Percentiles rank a stretch among this genome's conserved stretches.
phyloP scores from a whole-genome alignment of 345 rosid genomes.

The Sisymbrium irio region DNA sequence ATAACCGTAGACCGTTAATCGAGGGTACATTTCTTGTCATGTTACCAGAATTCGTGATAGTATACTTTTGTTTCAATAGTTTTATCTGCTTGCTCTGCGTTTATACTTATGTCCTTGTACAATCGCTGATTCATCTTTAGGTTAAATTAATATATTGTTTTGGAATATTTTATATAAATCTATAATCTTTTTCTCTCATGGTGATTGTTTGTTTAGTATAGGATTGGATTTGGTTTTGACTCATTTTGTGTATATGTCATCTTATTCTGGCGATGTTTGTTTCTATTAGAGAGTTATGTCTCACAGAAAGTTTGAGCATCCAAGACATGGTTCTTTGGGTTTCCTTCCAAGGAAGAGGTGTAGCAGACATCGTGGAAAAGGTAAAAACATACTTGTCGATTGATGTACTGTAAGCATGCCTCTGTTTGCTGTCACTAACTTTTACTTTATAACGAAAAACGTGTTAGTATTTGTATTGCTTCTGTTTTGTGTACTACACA shows the following conservation, averaged over 20 bases:
- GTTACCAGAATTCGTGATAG: background rate
- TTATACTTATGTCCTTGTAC: too few species aligned
- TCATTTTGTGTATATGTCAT: background rate
- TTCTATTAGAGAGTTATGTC: conserved; percentile 46
- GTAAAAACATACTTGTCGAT: conserved; percentile 24
- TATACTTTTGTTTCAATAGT: background rate
- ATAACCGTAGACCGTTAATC: conserved; percentile 31
- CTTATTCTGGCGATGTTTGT: background rate
- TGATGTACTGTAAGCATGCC: background rate
- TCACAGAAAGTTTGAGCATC: conserved; percentile 95
- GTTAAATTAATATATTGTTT: too few species aligned
- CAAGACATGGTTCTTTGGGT: conserved; percentile 89
- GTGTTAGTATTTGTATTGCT: too few species aligned
- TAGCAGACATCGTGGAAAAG: conserved; percentile 81
- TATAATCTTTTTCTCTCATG: background rate
- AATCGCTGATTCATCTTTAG: too few species aligned
- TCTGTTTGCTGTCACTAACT: background rate
- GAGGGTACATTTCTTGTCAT: conserved; percentile 34
- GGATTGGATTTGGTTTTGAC: background rate
- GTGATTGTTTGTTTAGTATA: background rate
- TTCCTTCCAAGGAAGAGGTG: conserved; percentile 90
- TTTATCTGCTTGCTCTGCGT: background rate
- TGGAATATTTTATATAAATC: too few species aligned
- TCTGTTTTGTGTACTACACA: background rate
- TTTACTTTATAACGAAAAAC: too few species aligned